Conservation (phyloP, 2,329 filamentous ascomycete genomes). For the Paramyrothecium roridum region DNA sequence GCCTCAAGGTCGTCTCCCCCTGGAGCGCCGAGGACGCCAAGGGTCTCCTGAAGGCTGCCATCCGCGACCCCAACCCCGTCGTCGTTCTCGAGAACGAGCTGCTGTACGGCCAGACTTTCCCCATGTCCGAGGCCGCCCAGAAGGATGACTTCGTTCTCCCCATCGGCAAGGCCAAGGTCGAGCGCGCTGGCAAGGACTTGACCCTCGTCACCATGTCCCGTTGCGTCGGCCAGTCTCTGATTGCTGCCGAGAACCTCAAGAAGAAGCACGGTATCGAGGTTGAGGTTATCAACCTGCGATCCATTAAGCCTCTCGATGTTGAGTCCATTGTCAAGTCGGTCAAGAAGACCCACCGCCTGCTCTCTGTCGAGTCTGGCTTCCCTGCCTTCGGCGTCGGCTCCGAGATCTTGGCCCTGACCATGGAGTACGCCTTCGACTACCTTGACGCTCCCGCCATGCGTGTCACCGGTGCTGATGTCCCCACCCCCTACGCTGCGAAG, state of each 20-base stretch:
- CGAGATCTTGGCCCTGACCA: conserved; percentile 89
- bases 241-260: conserved; percentile 87
- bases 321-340: conserved; percentile 94
- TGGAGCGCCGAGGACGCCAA: conserved; percentile 99
- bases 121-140: conserved; percentile 95
- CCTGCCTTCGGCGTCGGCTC: conserved; percentile 89
- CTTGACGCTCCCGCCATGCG: conserved; percentile 90
- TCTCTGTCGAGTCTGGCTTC: conserved; percentile 93
- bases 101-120: conserved; percentile 92
- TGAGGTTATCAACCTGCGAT: conserved; percentile 97
- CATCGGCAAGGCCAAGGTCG: conserved; percentile 98
- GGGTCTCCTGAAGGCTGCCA: conserved; percentile 95
- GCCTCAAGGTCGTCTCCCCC: conserved; percentile 92
- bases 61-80: conserved; percentile 96
- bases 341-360: conserved; percentile 94
- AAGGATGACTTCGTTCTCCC: conserved; percentile 95
- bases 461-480: conserved; percentile 94
- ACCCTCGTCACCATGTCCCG: conserved; percentile 94
- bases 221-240: conserved; percentile 87
- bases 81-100: conserved; percentile 85
- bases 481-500: conserved; percentile 89
- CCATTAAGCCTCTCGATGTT: conserved; percentile 93
- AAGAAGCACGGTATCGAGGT: conserved; percentile 93
- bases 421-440: conserved; percentile 99
- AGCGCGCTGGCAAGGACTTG: conserved; percentile 91